phyloP scores from a whole-genome alignment of 2,329 filamentous ascomycete genomes.

The Fusarium liriodendri region DNA sequence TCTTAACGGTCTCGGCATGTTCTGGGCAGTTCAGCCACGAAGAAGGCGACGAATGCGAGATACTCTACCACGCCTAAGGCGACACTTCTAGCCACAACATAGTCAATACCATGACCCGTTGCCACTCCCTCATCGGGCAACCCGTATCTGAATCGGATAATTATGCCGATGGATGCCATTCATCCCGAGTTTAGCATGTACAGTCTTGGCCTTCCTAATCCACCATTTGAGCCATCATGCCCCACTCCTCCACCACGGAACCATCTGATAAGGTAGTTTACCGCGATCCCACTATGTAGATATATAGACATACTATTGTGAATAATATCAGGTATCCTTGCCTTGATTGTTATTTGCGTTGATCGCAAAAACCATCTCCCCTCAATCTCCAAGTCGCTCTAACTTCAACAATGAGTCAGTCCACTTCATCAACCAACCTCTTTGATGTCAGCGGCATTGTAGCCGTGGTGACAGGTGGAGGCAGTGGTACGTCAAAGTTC shows the following conservation, averaged over 20 bases:
- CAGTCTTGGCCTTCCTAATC: background rate
- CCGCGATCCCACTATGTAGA: background rate
- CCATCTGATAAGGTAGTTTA: background rate
- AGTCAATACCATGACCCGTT: background rate
- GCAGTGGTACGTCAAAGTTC: background rate
- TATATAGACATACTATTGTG: background rate
- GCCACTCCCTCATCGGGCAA: background rate
- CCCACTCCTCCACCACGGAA: background rate
- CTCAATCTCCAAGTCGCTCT: background rate
- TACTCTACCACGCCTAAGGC: no score
- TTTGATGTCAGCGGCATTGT: background rate
- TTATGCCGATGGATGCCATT: background rate
- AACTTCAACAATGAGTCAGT: background rate
- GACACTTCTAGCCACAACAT: background rate
- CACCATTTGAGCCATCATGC: background rate
- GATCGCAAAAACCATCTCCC: background rate
- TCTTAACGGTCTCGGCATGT: background rate
- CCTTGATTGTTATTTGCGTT: background rate
- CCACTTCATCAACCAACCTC: background rate
- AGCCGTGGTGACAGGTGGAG: background rate
- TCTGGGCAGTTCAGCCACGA: background rate
- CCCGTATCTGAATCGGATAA: background rate
- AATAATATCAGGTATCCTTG: background rate
- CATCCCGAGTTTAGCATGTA: background rate
- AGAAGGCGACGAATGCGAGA: background rate